Conservation (phyloP, 225 moss, liverwort and hornwort genomes). For the Physcomitrium patens region DNA sequence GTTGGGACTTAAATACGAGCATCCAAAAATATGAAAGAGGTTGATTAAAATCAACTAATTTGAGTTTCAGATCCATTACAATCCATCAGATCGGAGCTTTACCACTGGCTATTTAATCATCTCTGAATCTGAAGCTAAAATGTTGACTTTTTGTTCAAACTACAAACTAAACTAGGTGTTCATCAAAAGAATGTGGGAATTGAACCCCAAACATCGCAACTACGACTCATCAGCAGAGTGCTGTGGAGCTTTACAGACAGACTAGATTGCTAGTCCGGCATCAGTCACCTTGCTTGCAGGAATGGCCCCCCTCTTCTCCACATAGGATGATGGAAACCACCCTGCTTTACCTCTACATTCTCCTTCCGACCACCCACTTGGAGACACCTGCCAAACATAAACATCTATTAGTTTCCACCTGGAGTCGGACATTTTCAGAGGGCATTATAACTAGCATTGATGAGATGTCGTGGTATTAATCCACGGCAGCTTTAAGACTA, state of each 20-base stretch:
- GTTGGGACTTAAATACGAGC: constrained; percentile 12
- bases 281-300: constrained; percentile 56
- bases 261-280: constrained; percentile 38
- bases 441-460: constrained; percentile 4
- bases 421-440: constrained; percentile 1
- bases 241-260: constrained; percentile 13
- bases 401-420: constrained; percentile 1
- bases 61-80: constrained; percentile 21
- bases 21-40: constrained; percentile 25
- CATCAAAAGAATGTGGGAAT: constrained; percentile 16
- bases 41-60: constrained; percentile 13
- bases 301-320: constrained; percentile 55
- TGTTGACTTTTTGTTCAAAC: constrained; percentile 15
- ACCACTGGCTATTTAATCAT: constrained; percentile 18
- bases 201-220: constrained; percentile 15
- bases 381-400: constrained; percentile 35
- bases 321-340: constrained; percentile 56
- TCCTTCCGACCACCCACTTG: constrained; percentile 58
- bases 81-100: constrained; percentile 24
- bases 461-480: constrained; percentile 2
- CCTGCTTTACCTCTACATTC: constrained; percentile 58
- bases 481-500: neutral
- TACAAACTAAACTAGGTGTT: constrained; percentile 16
- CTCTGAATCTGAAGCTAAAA: constrained; percentile 25
- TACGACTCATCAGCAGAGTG: constrained; percentile 11